Evolutionary conservation across 163 green algal genomes (phyloP), one percentile per base, ranked within the genome.

Genomic region (Coccomyxa subellipsoidea): DNA sequence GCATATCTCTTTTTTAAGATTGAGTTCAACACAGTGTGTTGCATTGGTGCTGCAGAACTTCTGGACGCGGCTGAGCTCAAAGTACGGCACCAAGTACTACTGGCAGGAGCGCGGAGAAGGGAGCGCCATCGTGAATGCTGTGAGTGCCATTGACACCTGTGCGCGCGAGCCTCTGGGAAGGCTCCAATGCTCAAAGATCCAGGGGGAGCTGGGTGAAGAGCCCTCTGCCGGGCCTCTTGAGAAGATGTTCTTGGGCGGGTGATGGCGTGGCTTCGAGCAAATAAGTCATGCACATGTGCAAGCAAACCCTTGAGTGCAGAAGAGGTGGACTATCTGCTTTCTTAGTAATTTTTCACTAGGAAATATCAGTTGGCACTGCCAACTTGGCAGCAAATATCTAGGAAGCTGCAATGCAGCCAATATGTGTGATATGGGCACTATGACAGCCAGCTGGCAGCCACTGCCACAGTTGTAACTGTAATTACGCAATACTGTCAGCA

Each of bases 41-140:
- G 8, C 66, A 73, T 73, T 73, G 18, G 7, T 5, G 70, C 70
- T 87, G 84, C 92, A 94, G 82, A 96, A 87, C 80, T 99, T 99
- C 84, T 99, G 96, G 96, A 92, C 81, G 29, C 86, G 94, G 25
- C 87, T 99, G 66, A 86, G 93, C 2, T 94, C 94, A 47, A 97
- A 98, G 86, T 99, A 94, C 82, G 96, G 96, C 77, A 98, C 94
- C 85, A 97, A 97, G 85, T 96, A 96, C 79, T 99, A 96, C 89
- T 98, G 94, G 96, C 83, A 90, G 84, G 91, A 98, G 78, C 94
- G 95, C n/a, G 95, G 95, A 4, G 89, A 97, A 86, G 92, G 92
- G 39, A 86, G 88, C 21, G 85, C 92, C 36, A 97, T 98, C 77
- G 80, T 94, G 12, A 96, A 97, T 82, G 90, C 94, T 27, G 95